A percentile compares a stretch with the other conserved stretches of the same genome.
phyloP scores from a whole-genome alignment of 441 rosid species.

The Dalechampia spathulata region DNA sequence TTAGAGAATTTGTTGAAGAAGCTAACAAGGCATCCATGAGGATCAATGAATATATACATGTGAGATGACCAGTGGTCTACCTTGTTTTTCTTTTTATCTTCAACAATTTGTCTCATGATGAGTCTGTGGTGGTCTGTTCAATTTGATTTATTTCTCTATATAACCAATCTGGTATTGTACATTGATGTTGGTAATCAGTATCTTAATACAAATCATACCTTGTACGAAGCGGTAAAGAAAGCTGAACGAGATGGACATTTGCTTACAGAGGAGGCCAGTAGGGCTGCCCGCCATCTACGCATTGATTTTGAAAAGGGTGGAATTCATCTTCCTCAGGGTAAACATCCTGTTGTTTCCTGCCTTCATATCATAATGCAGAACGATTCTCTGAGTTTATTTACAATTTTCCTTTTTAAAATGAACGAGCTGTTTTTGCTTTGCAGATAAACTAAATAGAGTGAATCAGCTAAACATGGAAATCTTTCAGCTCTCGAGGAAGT shows the following conservation, averaged over 20 bases:
- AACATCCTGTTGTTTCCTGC: constrained; percentile 13
- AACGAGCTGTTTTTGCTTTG: constrained; percentile 20
- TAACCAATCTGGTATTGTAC: constrained; percentile 4
- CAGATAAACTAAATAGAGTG: constrained; percentile 77
- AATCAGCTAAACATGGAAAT: constrained; percentile 61
- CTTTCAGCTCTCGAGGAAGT: constrained; percentile 69
- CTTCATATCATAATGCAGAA: constrained; percentile 16
- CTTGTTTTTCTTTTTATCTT: constrained; percentile 15
- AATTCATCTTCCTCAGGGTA: constrained; percentile 73
- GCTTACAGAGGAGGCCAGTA: constrained; percentile 71
- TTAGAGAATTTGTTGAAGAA: constrained; percentile 86
- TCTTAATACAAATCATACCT: constrained; percentile 71
- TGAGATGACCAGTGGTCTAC: constrained; percentile 74
- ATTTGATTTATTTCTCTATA: neutral
- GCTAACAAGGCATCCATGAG: constrained; percentile 82
- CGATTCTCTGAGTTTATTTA: too few species aligned
- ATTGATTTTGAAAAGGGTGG: constrained; percentile 93
- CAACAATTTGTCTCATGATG: neutral
- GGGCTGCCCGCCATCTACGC: constrained; percentile 67
- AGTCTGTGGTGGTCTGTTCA: neutral
- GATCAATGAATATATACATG: constrained; percentile 95
- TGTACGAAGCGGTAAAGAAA: constrained; percentile 78
- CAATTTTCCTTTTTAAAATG: constrained; percentile 1
- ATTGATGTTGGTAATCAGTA: constrained; percentile 34
- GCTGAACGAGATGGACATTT: constrained; percentile 67